Percentiles rank a stretch among this genome's conserved stretches.
These are phyloP conservation scores for Aspergillus sp. DNA, from an alignment of 2,329 filamentous ascomycete species.

Conservation along the genomic window DNA sequence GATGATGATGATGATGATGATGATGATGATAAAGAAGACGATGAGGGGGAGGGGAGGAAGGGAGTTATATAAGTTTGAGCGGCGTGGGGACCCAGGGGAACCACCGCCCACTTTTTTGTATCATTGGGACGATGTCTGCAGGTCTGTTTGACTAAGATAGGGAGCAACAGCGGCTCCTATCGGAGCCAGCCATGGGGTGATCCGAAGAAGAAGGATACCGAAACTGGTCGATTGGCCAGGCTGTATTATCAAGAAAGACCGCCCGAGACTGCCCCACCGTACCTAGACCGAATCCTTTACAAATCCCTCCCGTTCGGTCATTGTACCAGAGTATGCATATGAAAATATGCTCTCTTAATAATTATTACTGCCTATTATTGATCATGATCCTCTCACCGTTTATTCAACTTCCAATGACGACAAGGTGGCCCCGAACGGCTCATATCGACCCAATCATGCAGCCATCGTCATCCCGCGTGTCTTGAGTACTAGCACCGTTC, in stretches of 20 bases:
- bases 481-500: not conserved
- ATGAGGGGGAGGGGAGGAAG: conserved; percentile 11
- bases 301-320: conserved; percentile 12
- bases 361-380: not conserved
- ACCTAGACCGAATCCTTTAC: conserved; percentile 19
- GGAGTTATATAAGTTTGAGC: conserved; percentile 17
- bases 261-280: conserved; percentile 29
- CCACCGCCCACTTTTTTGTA: not conserved
- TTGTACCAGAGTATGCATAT: not conserved
- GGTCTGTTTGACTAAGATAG: conserved; percentile 12
- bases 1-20: not conserved
- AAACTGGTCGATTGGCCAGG: conserved; percentile 32
- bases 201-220: conserved; percentile 36
- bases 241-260: conserved; percentile 34
- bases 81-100: not conserved
- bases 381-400: not conserved
- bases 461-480: not conserved
- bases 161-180: conserved; percentile 7
- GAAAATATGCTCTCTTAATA: not conserved
- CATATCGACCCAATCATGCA: conserved; percentile 12
- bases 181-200: conserved; percentile 25
- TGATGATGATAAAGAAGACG: not conserved
- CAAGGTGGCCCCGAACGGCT: conserved; percentile 1
- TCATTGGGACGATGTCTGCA: too few species aligned
- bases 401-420: conserved; percentile 6